Percentiles rank a stretch among this genome's conserved stretches.
phyloP scores from a whole-genome alignment of 1,284 basidiomycete species.

The Sphaerobolus stellatus region DNA sequence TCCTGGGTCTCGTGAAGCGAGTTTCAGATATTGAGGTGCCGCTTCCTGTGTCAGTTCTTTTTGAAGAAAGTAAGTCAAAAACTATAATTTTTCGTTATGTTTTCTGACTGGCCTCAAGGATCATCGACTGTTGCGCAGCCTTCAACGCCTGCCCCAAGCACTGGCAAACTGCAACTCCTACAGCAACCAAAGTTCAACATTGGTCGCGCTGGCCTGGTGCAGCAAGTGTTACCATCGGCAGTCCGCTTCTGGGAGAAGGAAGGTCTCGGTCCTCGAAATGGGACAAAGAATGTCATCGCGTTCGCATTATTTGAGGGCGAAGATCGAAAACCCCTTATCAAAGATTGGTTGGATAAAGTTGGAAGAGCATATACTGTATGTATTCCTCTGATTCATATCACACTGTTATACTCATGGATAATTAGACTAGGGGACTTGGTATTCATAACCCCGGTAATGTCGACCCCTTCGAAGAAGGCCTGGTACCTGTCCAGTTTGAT shows the following conservation, averaged over 20 bases:
- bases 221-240: constrained; percentile 64
- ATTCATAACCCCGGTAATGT: constrained; percentile 51
- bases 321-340: constrained; percentile 45
- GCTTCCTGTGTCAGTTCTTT: constrained; percentile 24
- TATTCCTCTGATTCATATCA: constrained; percentile 10
- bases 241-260: constrained; percentile 82
- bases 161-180: constrained; percentile 35
- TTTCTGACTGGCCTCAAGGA: not conserved
- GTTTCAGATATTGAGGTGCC: constrained; percentile 16
- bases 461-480: constrained; percentile 47
- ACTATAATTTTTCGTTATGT: not conserved
- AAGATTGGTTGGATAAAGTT: constrained; percentile 57
- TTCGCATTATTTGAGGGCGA: constrained; percentile 55
- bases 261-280: constrained; percentile 66
- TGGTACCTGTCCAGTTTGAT: constrained; percentile 63
- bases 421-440: constrained; percentile 64
- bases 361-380: constrained; percentile 58
- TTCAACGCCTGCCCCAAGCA: not conserved
- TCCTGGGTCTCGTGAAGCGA: constrained; percentile 34
- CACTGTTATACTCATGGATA: not conserved
- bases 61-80: constrained; percentile 22
- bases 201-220: constrained; percentile 47
- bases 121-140: not conserved
- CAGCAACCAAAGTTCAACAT: constrained; percentile 59
- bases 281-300: constrained; percentile 64